phyloP scores from a whole-genome alignment of 768 basidiomycete genomes.

The Kwoniella dejecticola region DNA sequence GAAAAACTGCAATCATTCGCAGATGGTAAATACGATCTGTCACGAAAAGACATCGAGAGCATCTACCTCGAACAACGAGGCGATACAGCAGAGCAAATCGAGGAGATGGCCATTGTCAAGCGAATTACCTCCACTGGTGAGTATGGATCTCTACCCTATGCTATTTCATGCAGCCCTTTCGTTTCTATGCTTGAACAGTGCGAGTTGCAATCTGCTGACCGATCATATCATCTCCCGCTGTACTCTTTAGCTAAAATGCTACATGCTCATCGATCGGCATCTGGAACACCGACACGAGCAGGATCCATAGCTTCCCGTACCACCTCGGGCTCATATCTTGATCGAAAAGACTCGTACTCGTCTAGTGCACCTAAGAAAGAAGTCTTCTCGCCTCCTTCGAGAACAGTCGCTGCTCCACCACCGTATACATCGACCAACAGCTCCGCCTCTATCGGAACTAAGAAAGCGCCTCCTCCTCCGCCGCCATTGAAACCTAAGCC shows the following conservation, averaged over 20 bases:
- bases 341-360: conserved; percentile 58
- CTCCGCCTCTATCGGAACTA: conserved; percentile 59
- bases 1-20: conserved; percentile 91
- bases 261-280: conserved; percentile 44
- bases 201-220: too few species aligned
- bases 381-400: conserved; percentile 36
- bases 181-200: too few species aligned
- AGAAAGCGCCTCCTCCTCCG: conserved; percentile 85
- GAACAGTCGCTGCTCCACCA: conserved; percentile 57
- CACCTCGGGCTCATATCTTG: conserved; percentile 45
- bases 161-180: too few species aligned
- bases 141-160: too few species aligned
- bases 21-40: conserved; percentile 69
- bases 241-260: conserved; percentile 50
- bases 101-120: conserved; percentile 78
- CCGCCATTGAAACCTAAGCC: conserved; percentile 89
- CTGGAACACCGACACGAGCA: conserved; percentile 26
- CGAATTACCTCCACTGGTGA: conserved; percentile 80
- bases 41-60: conserved; percentile 69
- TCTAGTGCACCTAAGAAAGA: conserved; percentile 19
- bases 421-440: conserved; percentile 58
- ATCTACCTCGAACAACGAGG: conserved; percentile 81
- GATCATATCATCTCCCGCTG: too few species aligned
- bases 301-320: conserved; percentile 28
- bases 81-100: conserved; percentile 76